These are phyloP conservation scores for Primulina eburnea DNA, from an alignment of 257 asterid species.

Conservation along the genomic window DNA sequence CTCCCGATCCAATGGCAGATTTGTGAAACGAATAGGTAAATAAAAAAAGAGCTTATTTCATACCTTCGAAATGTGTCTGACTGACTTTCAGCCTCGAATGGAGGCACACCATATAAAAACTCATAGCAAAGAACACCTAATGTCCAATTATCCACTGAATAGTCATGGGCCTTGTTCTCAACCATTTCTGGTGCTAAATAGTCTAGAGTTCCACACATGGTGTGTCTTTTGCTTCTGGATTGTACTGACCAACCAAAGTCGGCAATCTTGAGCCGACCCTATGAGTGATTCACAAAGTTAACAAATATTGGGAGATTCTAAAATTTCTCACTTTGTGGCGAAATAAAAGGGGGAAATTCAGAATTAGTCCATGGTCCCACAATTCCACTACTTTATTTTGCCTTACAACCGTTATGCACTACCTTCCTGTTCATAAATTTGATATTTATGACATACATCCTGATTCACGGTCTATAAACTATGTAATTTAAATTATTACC, in stretches of 20 bases:
- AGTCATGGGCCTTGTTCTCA: constrained; percentile 83
- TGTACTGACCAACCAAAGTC: constrained; percentile 99
- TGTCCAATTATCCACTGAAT: constrained; percentile 93
- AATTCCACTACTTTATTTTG: background rate
- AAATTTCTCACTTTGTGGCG: constrained; percentile 3
- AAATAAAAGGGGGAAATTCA: background rate
- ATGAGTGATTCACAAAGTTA: constrained; percentile 20
- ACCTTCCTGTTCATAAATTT: background rate
- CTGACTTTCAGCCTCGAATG: constrained; percentile 88
- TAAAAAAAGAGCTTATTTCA: background rate
- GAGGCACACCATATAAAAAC: constrained; percentile 80
- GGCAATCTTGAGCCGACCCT: constrained; percentile 90
- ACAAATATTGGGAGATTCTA: background rate
- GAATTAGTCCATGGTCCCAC: background rate
- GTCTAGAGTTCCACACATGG: constrained; percentile 96
- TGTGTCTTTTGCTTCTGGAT: constrained; percentile 73
- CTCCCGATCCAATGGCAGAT: constrained; percentile 8
- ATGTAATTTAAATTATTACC: background rate
- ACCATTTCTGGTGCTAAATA: constrained; percentile 98
- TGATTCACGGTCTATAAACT: background rate
- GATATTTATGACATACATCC: background rate
- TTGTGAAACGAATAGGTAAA: constrained; percentile 8
- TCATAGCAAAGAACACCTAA: constrained; percentile 86
- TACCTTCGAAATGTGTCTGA: constrained; percentile 80
- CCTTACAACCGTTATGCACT: background rate